Conservation (phyloP, 2,329 filamentous ascomycete genomes). For the Annulohypoxylon truncatum region DNA sequence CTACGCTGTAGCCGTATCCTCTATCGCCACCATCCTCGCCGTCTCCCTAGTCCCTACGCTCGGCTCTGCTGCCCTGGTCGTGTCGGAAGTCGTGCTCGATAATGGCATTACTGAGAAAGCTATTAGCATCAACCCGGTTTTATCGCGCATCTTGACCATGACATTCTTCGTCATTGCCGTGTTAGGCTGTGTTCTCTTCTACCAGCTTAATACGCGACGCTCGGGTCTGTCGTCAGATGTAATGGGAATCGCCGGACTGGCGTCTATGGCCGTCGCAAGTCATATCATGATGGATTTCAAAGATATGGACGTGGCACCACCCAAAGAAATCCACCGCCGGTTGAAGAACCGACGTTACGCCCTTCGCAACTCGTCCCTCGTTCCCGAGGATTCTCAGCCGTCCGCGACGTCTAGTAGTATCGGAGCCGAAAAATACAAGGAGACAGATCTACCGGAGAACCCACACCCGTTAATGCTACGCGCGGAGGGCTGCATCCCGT, state of each 20-base stretch:
- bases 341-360: constrained; percentile 76
- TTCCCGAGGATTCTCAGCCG: constrained; percentile 69
- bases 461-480: constrained; percentile 78
- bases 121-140: constrained; percentile 66
- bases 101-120: constrained; percentile 61
- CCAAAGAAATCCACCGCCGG: constrained; percentile 74
- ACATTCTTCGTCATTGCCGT: constrained; percentile 68
- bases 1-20: constrained; percentile 75
- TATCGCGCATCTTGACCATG: constrained; percentile 70
- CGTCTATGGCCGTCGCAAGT: constrained; percentile 78
- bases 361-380: constrained; percentile 76
- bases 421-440: constrained; percentile 61
- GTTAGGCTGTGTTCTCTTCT: constrained; percentile 68
- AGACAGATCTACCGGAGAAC: constrained; percentile 65
- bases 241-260: constrained; percentile 78
- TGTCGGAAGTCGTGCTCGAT: constrained; percentile 60
- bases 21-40: constrained; percentile 72
- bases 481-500: constrained; percentile 67
- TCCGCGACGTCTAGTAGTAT: constrained; percentile 54
- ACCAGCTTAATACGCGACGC: constrained; percentile 69
- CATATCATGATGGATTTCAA: constrained; percentile 81
- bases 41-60: constrained; percentile 76
- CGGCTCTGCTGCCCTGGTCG: constrained; percentile 70
- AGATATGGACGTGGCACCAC: constrained; percentile 74
- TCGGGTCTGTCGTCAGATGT: constrained; percentile 76